Conservation (phyloP, 2,329 filamentous ascomycete genomes). For the Cytospora mali region DNA sequence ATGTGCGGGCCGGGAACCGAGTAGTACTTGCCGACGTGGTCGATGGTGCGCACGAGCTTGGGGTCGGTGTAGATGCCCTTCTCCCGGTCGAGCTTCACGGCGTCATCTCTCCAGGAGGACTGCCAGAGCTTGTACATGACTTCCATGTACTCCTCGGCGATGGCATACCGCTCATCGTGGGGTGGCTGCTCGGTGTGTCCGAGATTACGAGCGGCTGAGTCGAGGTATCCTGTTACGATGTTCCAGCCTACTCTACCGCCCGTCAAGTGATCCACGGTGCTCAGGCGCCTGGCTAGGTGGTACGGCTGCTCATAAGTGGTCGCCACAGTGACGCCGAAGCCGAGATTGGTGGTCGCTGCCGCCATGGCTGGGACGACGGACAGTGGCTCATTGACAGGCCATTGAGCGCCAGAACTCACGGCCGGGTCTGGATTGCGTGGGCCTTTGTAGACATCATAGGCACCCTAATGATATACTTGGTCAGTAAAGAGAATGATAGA, state of each 20-base stretch:
- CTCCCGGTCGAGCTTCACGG: slow-evolving; percentile 61
- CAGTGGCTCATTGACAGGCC: slow-evolving; percentile 71
- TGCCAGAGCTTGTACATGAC: slow-evolving; percentile 64
- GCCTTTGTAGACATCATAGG: slow-evolving; percentile 71
- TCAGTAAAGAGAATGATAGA: not conserved
- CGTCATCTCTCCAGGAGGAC: slow-evolving; percentile 68
- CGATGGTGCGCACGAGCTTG: slow-evolving; percentile 62
- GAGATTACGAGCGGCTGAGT: slow-evolving; percentile 69
- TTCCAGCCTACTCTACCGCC: slow-evolving; percentile 64
- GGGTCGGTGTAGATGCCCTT: slow-evolving; percentile 58
- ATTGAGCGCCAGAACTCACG: slow-evolving; percentile 66
- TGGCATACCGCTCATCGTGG: slow-evolving; percentile 68
- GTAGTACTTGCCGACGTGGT: slow-evolving; percentile 67
- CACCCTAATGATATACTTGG: slow-evolving; percentile 42
- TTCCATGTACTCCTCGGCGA: slow-evolving; percentile 65
- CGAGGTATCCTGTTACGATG: slow-evolving; percentile 72
- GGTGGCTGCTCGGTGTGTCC: slow-evolving; percentile 45
- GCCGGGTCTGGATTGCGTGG: slow-evolving; percentile 60
- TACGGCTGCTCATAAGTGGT: slow-evolving; percentile 75
- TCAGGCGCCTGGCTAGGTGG: slow-evolving; percentile 65
- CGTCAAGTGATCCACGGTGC: slow-evolving; percentile 69
- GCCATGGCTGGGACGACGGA: slow-evolving; percentile 70
- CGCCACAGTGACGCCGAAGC: slow-evolving; percentile 70
- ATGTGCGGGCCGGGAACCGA: slow-evolving; percentile 63
- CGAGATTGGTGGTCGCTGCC: slow-evolving; percentile 67